Evolutionary conservation across 345 rosid genomes (phyloP).

Genomic region (Nephelium lappaceum): DNA sequence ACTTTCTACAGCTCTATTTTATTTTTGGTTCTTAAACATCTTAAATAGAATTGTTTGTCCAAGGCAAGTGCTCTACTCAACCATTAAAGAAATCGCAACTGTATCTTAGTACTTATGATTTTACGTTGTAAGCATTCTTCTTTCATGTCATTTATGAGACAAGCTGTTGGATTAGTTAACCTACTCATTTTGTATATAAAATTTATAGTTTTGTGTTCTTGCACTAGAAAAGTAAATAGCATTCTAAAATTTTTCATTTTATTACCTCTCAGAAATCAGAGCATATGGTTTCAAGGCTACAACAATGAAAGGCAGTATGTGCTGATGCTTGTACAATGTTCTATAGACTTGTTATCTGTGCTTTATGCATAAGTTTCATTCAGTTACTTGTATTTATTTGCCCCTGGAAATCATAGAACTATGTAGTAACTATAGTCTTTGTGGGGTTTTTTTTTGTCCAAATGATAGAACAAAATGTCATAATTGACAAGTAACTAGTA

Average conservation of each 20-base stretch:
- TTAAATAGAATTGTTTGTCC: background rate
- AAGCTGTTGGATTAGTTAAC: background rate
- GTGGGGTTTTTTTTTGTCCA: no score
- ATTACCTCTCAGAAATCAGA: constrained; percentile 51
- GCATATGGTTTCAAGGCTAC: constrained; percentile 62
- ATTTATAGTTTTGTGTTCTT: no score
- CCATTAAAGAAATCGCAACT: constrained; percentile 1
- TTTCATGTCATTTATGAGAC: background rate
- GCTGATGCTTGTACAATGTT: background rate
- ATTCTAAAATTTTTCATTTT: background rate
- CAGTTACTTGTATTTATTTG: background rate
- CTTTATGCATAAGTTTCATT: background rate
- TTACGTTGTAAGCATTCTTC: constrained; percentile 2
- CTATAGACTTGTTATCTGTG: background rate
- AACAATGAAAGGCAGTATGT: constrained; percentile 25
- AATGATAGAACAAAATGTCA: no score
- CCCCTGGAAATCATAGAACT: background rate
- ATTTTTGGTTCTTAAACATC: no score
- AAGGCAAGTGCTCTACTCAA: background rate
- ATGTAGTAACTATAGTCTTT: background rate
- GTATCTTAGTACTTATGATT: background rate
- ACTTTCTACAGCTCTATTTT: background rate
- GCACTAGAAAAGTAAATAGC: background rate
- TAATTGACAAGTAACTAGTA: no score
- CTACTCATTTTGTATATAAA: no score